These are phyloP conservation scores for Lojkania enalia DNA, from an alignment of 2,329 filamentous ascomycete species.

Conservation along the genomic window DNA sequence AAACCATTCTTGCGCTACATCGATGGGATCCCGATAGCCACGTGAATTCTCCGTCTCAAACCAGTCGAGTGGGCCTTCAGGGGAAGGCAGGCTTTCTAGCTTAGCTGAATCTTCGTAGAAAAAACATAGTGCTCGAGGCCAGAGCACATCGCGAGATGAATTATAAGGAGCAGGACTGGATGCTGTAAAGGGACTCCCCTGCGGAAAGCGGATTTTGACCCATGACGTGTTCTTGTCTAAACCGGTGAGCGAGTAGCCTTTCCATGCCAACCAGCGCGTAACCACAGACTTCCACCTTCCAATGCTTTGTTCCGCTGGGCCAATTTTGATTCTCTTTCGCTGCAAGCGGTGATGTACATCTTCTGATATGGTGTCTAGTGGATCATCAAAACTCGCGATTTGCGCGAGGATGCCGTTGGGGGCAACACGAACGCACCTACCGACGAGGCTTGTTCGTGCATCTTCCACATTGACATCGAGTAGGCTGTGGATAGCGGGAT, in stretches of 20 bases:
- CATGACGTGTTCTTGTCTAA: conserved; percentile 32
- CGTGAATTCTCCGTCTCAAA: conserved; percentile 30
- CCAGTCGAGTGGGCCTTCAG: conserved; percentile 25
- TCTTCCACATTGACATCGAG: conserved; percentile 14
- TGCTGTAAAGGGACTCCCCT: conserved; percentile 9
- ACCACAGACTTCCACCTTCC: conserved; percentile 41
- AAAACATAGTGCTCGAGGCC: conserved; percentile 43
- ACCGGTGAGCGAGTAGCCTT: conserved; percentile 34
- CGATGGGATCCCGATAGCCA: conserved; percentile 43
- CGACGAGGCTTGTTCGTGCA: conserved; percentile 24
- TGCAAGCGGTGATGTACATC: conserved; percentile 22
- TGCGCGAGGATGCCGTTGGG: conserved; percentile 39
- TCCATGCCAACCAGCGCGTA: conserved; percentile 39
- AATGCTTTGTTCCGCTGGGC: conserved; percentile 32
- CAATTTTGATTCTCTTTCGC: conserved; percentile 30
- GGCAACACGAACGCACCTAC: conserved; percentile 38
- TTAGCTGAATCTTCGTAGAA: conserved; percentile 14
- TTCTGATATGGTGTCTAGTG: conserved; percentile 22
- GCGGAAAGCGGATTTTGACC: conserved; percentile 35
- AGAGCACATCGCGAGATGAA: conserved; percentile 36
- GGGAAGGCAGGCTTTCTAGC: no score
- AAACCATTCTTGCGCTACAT: conserved; percentile 44
- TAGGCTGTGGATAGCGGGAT: conserved; percentile 29
- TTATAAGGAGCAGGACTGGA: conserved; percentile 19
- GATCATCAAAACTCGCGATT: conserved; percentile 37